phyloP scores from a whole-genome alignment of 2,329 filamentous ascomycete genomes.

The Aspergillus oerlinghausenensis region DNA sequence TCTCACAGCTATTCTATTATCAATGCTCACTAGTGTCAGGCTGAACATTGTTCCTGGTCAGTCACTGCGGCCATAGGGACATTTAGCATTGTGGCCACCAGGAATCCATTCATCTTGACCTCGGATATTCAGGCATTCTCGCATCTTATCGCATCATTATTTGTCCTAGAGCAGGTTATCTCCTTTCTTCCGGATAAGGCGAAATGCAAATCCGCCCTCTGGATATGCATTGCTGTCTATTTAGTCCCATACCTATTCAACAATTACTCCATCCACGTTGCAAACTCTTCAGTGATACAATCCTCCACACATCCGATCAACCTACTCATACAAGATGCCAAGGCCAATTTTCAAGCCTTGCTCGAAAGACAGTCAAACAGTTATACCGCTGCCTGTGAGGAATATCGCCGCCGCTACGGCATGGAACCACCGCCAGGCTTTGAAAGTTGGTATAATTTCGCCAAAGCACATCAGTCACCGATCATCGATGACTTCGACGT shows the following conservation, averaged over 20 bases:
- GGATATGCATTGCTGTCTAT: neutral
- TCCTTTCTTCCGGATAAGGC: slow-evolving; percentile 3
- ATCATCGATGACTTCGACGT: slow-evolving; percentile 10
- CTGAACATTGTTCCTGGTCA: slow-evolving; percentile 4
- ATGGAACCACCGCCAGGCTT: slow-evolving; percentile 7
- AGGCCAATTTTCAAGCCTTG: neutral
- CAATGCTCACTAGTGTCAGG: slow-evolving; percentile 1
- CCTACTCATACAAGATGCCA: neutral
- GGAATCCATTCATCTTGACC: neutral
- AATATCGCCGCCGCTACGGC: slow-evolving; percentile 8
- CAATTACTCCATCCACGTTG: neutral
- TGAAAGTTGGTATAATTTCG: slow-evolving; percentile 10
- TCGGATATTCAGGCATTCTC: slow-evolving; percentile 1
- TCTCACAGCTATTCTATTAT: neutral
- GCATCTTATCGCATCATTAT: slow-evolving; percentile 1
- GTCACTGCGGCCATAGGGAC: neutral
- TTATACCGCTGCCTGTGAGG: neutral
- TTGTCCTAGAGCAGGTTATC: slow-evolving; percentile 5
- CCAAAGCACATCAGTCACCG: slow-evolving; percentile 4
- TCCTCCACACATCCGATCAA: slow-evolving; percentile 2
- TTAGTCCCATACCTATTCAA: slow-evolving; percentile 4
- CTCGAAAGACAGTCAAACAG: neutral
- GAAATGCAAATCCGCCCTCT: slow-evolving; percentile 1
- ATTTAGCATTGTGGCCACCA: slow-evolving; percentile 3
- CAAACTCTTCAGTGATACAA: neutral